Evolutionary conservation across 108 stramenopile species (phyloP).

Genomic region (Fragilaria radians): DNA sequence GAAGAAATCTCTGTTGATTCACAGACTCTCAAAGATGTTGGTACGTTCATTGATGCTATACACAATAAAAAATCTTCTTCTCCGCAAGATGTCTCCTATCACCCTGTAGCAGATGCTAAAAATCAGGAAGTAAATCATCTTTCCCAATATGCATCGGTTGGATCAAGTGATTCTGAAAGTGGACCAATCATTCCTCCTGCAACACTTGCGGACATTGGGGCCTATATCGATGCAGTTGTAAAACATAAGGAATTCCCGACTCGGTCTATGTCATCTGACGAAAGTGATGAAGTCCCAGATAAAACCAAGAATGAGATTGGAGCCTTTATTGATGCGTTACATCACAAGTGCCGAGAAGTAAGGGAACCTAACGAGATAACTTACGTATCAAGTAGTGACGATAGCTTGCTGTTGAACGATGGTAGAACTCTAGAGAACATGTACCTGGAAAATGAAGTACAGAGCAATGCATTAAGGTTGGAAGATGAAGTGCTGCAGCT

Average conservation of each 20-base stretch:
- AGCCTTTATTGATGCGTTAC: constrained; percentile 7
- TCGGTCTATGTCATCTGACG: constrained; percentile 2
- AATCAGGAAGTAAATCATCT: background rate
- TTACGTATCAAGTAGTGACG: background rate
- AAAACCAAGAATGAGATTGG: background rate
- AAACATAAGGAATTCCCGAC: background rate
- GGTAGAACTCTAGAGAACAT: background rate
- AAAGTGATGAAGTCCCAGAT: background rate
- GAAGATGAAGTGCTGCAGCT: background rate
- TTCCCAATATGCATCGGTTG: background rate
- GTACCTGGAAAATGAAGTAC: background rate
- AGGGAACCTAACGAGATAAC: background rate
- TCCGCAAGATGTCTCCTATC: background rate
- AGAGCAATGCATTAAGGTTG: background rate
- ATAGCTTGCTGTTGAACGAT: background rate
- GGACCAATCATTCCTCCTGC: constrained; percentile 13
- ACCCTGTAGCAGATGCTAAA: background rate
- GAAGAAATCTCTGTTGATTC: background rate
- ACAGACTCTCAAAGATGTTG: constrained; percentile 4
- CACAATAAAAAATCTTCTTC: constrained; percentile 4
- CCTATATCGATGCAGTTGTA: constrained; percentile 20
- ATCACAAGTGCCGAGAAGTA: background rate
- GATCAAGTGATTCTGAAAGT: constrained; percentile 13
- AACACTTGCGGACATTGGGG: constrained; percentile 30
- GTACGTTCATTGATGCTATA: constrained; percentile 13